A percentile compares a stretch with the other conserved stretches of the same genome.
Evolutionary conservation across 2,329 filamentous ascomycete species (phyloP).

Genomic region (Thyridium curvatum): DNA sequence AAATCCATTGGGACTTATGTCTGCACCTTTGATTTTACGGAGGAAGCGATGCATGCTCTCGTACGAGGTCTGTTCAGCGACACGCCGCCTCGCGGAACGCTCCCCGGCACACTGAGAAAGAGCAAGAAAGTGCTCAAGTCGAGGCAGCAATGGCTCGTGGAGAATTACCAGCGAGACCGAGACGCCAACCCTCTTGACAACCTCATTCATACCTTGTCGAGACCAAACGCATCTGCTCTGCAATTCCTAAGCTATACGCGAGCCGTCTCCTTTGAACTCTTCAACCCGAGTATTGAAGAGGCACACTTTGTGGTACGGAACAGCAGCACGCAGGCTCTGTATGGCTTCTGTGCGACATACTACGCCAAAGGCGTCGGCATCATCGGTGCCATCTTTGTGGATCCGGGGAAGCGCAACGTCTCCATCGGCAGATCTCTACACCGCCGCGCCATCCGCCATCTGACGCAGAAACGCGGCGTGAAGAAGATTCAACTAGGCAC

Average conservation of each 20-base stretch:
- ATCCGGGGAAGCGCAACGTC: conserved; percentile 76
- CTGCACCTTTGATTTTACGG: conserved; percentile 94
- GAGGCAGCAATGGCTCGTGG: conserved; percentile 92
- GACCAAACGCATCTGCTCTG: conserved; percentile 59
- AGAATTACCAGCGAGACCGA: conserved; percentile 74
- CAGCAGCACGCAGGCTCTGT: conserved; percentile 83
- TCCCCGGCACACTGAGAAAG: conserved; percentile 73
- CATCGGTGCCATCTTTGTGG: conserved; percentile 83
- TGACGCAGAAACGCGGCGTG: conserved; percentile 64
- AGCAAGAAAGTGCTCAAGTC: conserved; percentile 83
- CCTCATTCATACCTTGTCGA: conserved; percentile 65
- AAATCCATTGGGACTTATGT: conserved; percentile 85
- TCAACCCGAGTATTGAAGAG: conserved; percentile 65
- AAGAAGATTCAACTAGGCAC: conserved; percentile 78
- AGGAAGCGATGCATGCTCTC: conserved; percentile 79
- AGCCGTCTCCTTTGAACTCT: conserved; percentile 70
- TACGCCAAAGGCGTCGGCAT: conserved; percentile 66
- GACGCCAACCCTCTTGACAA: conserved; percentile 68
- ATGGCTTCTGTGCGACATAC: conserved; percentile 89
- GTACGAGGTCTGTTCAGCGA: conserved; percentile 82
- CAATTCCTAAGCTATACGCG: conserved; percentile 64
- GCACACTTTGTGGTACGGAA: conserved; percentile 90
- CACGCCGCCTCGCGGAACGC: conserved; percentile 48
- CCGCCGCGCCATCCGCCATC: conserved; percentile 70
- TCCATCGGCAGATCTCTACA: conserved; percentile 89